A percentile compares a stretch with the other conserved stretches of the same genome.
These are phyloP conservation scores for Solanum rostratum DNA, from an alignment of 257 asterid genomes.

Conservation along the genomic window DNA sequence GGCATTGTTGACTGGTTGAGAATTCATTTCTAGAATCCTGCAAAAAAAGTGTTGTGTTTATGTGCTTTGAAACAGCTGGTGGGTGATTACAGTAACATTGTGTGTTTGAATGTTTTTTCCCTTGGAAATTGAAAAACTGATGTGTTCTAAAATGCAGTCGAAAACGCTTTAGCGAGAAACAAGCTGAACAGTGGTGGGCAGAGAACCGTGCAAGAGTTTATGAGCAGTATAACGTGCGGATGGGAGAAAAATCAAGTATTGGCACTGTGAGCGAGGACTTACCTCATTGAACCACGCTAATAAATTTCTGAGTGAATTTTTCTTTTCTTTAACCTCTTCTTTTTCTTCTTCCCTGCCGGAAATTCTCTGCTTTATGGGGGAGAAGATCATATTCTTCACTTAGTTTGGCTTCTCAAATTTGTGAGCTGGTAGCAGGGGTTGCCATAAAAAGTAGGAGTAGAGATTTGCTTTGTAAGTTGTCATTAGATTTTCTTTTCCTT, in stretches of 20 bases:
- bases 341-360: background rate
- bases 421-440: constrained; percentile 16
- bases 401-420: constrained; percentile 20
- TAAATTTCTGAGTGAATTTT: constrained; percentile 10
- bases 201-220: constrained; percentile 54
- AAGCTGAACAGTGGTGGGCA: constrained; percentile 58
- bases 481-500: background rate
- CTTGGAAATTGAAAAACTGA: background rate
- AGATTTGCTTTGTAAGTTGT: constrained; percentile 18
- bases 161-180: constrained; percentile 46
- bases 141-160: constrained; percentile 61
- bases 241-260: constrained; percentile 40
- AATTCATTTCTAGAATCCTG: background rate
- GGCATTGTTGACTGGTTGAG: background rate
- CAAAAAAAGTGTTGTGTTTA: background rate
- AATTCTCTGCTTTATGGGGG: constrained; percentile 19
- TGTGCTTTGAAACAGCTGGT: background rate
- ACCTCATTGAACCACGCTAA: constrained; percentile 22
- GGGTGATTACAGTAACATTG: background rate
- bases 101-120: background rate
- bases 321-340: constrained; percentile 9
- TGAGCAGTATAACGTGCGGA: constrained; percentile 47
- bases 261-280: constrained; percentile 50
- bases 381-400: constrained; percentile 11
- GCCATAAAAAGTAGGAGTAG: constrained; percentile 14